These are phyloP conservation scores for Tetraselmis chui DNA, from an alignment of 139 green algal species.

Conservation along the genomic window DNA sequence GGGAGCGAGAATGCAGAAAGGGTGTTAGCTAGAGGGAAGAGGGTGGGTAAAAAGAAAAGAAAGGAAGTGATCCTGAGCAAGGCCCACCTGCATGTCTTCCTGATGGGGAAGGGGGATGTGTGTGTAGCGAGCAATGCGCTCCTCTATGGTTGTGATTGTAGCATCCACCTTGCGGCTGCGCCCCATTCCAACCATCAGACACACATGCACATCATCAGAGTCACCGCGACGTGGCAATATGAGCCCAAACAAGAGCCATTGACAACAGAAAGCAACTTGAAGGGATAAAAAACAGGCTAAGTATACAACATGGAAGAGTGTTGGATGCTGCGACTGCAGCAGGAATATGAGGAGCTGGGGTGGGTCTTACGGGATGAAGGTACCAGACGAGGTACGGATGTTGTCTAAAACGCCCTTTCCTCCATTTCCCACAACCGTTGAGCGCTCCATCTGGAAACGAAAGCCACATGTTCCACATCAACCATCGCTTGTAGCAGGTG, in stretches of 20 bases:
- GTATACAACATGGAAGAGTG: background rate
- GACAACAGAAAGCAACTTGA: no score
- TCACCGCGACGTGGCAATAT: background rate
- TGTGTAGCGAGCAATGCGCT: constrained; percentile 62
- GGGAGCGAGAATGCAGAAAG: background rate
- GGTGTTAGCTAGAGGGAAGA: background rate
- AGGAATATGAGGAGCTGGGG: background rate
- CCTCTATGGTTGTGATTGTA: constrained; percentile 50
- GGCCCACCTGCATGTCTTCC: constrained; percentile 82
- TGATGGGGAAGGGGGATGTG: constrained; percentile 58
- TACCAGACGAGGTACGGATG: constrained; percentile 1
- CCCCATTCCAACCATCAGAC: no score
- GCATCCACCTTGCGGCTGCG: constrained; percentile 32
- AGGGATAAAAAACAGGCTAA: no score
- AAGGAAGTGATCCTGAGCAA: no score
- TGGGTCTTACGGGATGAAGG: background rate
- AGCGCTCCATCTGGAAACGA: constrained; percentile 60
- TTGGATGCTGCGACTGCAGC: background rate
- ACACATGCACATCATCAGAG: background rate
- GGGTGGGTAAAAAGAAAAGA: background rate
- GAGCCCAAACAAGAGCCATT: background rate
- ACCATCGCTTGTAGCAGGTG: background rate
- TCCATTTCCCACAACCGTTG: constrained; percentile 56
- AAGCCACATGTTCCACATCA: background rate
- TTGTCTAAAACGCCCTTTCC: background rate